These are phyloP conservation scores for Paspalum vaginatum DNA, from an alignment of 176 grass and related monocot genomes.

Conservation along the genomic window DNA sequence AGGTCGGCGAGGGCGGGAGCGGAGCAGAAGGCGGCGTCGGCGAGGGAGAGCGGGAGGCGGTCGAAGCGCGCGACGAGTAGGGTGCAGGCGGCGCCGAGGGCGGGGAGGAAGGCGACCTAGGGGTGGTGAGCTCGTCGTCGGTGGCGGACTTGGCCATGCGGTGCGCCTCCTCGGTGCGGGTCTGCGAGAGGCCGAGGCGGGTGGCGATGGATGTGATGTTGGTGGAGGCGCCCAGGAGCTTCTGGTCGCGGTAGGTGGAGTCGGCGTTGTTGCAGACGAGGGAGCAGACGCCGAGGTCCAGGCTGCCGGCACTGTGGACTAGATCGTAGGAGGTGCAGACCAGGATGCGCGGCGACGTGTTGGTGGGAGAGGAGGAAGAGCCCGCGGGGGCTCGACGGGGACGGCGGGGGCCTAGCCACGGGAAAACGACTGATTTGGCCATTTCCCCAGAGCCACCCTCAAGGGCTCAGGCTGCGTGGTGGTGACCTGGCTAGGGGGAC, in stretches of 20 bases:
- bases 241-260: slow-evolving; percentile 56
- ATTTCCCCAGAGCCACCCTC: too few species aligned
- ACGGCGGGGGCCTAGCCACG: too few species aligned
- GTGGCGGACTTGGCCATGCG: slow-evolving; percentile 56
- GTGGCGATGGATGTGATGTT: slow-evolving; percentile 37
- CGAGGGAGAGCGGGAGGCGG: slow-evolving; percentile 55
- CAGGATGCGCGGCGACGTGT: too few species aligned
- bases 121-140: slow-evolving; percentile 42
- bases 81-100: slow-evolving; percentile 58
- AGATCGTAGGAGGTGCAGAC: slow-evolving; percentile 55
- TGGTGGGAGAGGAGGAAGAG: too few species aligned
- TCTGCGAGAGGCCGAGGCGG: slow-evolving; percentile 47
- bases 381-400: too few species aligned
- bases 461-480: too few species aligned
- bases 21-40: slow-evolving; percentile 43
- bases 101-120: slow-evolving; percentile 49
- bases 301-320: slow-evolving; percentile 26
- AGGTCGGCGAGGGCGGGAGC: slow-evolving; percentile 47
- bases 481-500: too few species aligned
- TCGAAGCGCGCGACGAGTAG: slow-evolving; percentile 62
- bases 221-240: slow-evolving; percentile 38
- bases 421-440: too few species aligned
- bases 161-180: slow-evolving; percentile 47
- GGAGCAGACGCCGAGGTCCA: slow-evolving; percentile 44
- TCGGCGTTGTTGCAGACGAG: slow-evolving; percentile 34